phyloP scores from a whole-genome alignment of 805 yeast species.

The Candida loeiensis region DNA sequence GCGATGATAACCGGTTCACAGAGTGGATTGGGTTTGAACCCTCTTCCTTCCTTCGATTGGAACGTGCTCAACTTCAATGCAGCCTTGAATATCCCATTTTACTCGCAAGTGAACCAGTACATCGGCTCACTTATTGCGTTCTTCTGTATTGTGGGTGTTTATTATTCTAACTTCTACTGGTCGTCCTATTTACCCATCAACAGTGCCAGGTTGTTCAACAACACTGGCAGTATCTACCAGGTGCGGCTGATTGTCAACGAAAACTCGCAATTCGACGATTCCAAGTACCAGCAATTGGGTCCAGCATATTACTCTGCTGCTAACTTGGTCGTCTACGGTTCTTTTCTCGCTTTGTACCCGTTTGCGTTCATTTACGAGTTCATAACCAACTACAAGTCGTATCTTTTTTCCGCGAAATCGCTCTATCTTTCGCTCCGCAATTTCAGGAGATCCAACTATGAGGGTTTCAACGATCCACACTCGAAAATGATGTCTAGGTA shows the following conservation, averaged over 20 bases:
- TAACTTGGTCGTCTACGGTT: conserved; percentile 19
- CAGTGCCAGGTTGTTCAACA: conserved; percentile 20
- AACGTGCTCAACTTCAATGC: conserved; percentile 17
- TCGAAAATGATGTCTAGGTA: conserved; percentile 31
- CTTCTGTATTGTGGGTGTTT: conserved; percentile 23
- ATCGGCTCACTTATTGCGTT: conserved; percentile 24
- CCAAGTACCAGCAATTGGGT: conserved; percentile 17
- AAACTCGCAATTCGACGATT: conserved; percentile 13
- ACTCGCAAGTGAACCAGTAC: conserved; percentile 22
- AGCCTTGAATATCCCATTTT: conserved; percentile 22
- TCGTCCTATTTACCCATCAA: conserved; percentile 27
- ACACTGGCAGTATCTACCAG: conserved; percentile 21
- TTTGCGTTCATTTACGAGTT: conserved; percentile 22
- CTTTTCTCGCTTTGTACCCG: conserved; percentile 21
- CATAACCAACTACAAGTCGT: conserved; percentile 14
- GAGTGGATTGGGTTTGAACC: conserved; percentile 28
- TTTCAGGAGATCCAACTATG: conserved; percentile 25
- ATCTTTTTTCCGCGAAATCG: conserved; percentile 14
- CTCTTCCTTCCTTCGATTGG: conserved; percentile 30
- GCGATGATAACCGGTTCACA: conserved; percentile 23
- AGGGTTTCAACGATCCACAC: conserved; percentile 32
- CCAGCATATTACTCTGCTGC: conserved; percentile 24
- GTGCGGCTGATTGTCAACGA: conserved; percentile 12
- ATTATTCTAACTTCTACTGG: conserved; percentile 28
- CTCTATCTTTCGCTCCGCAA: conserved; percentile 14